Evolutionary conservation across 2,329 filamentous ascomycete species (phyloP).

Genomic region (Claviceps monticola): DNA sequence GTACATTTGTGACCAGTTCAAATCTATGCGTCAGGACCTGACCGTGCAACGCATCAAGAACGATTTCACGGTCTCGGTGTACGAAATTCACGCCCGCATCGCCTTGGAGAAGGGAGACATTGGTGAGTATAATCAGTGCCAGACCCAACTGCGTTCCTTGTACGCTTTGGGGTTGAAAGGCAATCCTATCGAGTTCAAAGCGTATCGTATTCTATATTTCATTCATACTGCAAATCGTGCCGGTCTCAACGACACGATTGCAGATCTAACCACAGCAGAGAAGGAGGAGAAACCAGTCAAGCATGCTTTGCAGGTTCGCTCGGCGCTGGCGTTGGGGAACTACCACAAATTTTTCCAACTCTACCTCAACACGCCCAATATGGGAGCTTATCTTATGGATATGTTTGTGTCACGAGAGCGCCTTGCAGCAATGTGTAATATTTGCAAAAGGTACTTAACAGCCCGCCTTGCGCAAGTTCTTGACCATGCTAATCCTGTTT

Average conservation of each 20-base stretch:
- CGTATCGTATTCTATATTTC: constrained; percentile 98
- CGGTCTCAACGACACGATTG: constrained; percentile 94
- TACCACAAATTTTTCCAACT: constrained; percentile 97
- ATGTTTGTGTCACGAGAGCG: constrained; percentile 96
- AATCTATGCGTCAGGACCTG: constrained; percentile 92
- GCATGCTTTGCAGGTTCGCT: constrained; percentile 84
- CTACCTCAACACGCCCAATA: constrained; percentile 85
- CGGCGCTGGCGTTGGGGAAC: constrained; percentile 82
- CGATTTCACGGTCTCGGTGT: constrained; percentile 90
- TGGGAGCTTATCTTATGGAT: constrained; percentile 98
- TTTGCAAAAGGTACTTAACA: constrained; percentile 68
- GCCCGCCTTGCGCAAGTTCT: not conserved
- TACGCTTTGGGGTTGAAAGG: constrained; percentile 81
- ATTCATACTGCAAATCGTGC: constrained; percentile 97
- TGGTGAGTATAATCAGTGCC: constrained; percentile 99
- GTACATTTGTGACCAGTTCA: constrained; percentile 99
- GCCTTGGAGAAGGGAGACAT: constrained; percentile 96
- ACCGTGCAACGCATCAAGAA: constrained; percentile 96
- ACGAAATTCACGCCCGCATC: constrained; percentile 95
- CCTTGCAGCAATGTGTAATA: constrained; percentile 75
- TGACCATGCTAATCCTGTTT: not conserved
- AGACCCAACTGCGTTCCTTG: constrained; percentile 88
- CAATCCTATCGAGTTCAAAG: constrained; percentile 90
- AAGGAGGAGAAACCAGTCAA: constrained; percentile 74
- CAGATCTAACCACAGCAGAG: constrained; percentile 97